These are phyloP conservation scores for Saccharomycopsis fermentans DNA, from an alignment of 805 yeast genomes.

Conservation along the genomic window DNA sequence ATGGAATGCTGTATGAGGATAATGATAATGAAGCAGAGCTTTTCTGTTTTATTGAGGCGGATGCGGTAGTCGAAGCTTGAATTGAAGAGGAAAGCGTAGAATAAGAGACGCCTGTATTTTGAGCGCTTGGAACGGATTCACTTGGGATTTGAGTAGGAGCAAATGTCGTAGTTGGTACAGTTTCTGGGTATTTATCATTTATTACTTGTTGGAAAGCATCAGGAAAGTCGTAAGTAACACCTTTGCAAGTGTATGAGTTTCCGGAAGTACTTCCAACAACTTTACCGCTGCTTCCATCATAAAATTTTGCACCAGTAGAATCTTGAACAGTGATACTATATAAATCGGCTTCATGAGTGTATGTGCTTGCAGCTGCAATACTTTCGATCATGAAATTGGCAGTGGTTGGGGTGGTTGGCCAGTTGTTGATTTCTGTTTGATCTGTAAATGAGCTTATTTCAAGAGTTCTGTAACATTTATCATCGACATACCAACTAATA, in stretches of 20 bases:
- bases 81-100: neutral
- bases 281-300: neutral
- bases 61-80: neutral
- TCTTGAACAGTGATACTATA: conserved; percentile 7
- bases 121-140: neutral
- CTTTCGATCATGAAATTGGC: conserved; percentile 15
- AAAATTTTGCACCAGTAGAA: conserved; percentile 12
- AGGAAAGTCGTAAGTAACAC: neutral
- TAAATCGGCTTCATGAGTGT: conserved; percentile 1
- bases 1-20: neutral
- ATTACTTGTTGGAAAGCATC: neutral
- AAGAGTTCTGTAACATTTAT: conserved; percentile 16
- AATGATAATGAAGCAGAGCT: neutral
- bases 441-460: conserved; percentile 3
- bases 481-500: conserved; percentile 23
- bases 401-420: conserved; percentile 17
- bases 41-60: neutral
- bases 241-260: neutral
- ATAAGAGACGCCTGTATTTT: neutral
- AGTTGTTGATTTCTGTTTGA: conserved; percentile 10
- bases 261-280: neutral
- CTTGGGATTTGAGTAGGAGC: neutral
- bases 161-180: neutral
- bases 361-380: neutral
- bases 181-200: neutral